Base-by-base conservation (phyloP, 441 rosid genomes). In the Euphorbia corollata region DNA sequence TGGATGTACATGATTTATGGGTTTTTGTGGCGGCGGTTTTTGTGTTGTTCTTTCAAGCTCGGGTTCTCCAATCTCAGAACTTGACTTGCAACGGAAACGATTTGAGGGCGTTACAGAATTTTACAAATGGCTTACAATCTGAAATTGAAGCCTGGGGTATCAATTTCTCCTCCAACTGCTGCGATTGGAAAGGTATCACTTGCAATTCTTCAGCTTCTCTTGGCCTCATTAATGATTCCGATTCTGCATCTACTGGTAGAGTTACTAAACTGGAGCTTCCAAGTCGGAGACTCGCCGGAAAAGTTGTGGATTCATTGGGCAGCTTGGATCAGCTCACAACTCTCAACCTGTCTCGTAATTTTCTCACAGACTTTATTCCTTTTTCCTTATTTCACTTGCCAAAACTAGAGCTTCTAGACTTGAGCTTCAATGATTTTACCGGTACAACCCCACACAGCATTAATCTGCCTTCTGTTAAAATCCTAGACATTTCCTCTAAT, bases 111-210 rank as follows among this genome's bases (percentile, higher is more conserved):
- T 80, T 91, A 34, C 79, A 22, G 50, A 82, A 69, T 64, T 85
- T 91, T 73, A 36, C 63, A 73, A 54, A 65, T 1, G 79, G 73
- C 48, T 71, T 87, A 66, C 78, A 79, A 6, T 73, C 77, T 11
- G 71, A 67, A 7, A 78, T 85, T 69, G 75, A 67, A 0, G 84
- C 69, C 7, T 87, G 91, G 90, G 60, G 6, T 2, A 27, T 67
- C 12, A 70, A 75, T 67, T 63, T 79, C 4, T 71, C 79, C 4
- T 19, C 68, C 5, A 75, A 78, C 64, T 89, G 96, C 78, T 91
- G 98, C 50, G 22, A 41, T 30, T 91, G 96, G 98, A 65, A 45
- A 1, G 95, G 98, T 63, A 60, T 89, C 76, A 67, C 79, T 20
- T 89, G 98, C 70, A 69, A 74, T 47, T 67, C 83, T 54, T 58